These are phyloP conservation scores for Oryza brachyantha DNA, from an alignment of 176 grass and related monocot genomes.

Conservation along the genomic window DNA sequence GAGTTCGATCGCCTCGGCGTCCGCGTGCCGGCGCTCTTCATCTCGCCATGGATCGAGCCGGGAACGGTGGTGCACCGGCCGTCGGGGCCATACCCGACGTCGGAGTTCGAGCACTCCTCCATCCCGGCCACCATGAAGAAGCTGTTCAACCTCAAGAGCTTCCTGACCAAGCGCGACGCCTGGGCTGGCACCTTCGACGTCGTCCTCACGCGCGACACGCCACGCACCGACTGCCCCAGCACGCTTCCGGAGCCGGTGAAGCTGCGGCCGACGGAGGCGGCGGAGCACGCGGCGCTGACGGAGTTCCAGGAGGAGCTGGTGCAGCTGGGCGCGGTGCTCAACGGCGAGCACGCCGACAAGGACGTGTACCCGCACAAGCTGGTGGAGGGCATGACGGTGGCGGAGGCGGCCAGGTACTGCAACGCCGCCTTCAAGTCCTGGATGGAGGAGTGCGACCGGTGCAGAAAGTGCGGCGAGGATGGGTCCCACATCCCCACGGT, in stretches of 20 bases:
- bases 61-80: constrained; percentile 71
- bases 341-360: constrained; percentile 54
- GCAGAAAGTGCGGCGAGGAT: constrained; percentile 43
- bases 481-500: constrained; percentile 53
- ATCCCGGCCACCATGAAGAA: constrained; percentile 82
- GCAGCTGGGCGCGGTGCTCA: constrained; percentile 59
- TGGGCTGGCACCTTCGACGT: constrained; percentile 82
- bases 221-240: constrained; percentile 61
- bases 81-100: constrained; percentile 43
- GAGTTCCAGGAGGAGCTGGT: constrained; percentile 69
- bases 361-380: constrained; percentile 57
- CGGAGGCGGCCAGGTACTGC: constrained; percentile 47
- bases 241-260: constrained; percentile 64
- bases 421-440: constrained; percentile 41
- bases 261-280: constrained; percentile 40
- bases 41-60: constrained; percentile 76
- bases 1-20: constrained; percentile 75
- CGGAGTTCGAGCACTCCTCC: constrained; percentile 83
- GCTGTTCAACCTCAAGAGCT: constrained; percentile 70
- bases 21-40: constrained; percentile 64
- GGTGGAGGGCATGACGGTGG: constrained; percentile 76
- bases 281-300: constrained; percentile 40
- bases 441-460: constrained; percentile 54
- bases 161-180: constrained; percentile 72
- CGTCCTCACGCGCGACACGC: constrained; percentile 54